Conservation (phyloP, 2,329 filamentous ascomycete species). For the Stenocarpella maydis region DNA sequence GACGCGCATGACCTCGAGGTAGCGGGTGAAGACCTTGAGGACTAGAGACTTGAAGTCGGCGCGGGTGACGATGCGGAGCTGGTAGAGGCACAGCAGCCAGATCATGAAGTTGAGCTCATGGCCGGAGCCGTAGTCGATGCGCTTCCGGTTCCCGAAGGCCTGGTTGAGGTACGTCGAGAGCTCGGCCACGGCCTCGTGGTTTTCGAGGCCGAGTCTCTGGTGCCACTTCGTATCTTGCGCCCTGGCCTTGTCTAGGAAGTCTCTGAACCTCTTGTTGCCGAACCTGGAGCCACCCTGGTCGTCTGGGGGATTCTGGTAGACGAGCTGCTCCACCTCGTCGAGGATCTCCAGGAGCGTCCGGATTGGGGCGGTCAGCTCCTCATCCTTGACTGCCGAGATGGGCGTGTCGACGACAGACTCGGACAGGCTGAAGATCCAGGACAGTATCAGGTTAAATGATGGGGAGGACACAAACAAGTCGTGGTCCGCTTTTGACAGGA, state of each 20-base stretch:
- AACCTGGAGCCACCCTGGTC: slow-evolving; percentile 91
- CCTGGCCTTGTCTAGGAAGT: slow-evolving; percentile 76
- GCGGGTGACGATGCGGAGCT: slow-evolving; percentile 70
- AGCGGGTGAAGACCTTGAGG: slow-evolving; percentile 81
- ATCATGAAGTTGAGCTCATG: slow-evolving; percentile 98
- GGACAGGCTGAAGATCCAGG: slow-evolving; percentile 87
- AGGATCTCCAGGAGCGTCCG: slow-evolving; percentile 74
- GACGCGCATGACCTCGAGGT: slow-evolving; percentile 85
- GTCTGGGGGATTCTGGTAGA: slow-evolving; percentile 77
- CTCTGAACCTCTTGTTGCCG: slow-evolving; percentile 90
- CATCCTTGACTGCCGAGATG: slow-evolving; percentile 67
- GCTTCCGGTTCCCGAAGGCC: slow-evolving; percentile 83
- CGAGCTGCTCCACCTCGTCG: slow-evolving; percentile 70
- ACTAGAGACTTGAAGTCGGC: slow-evolving; percentile 78
- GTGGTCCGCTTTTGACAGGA: slow-evolving; percentile 83
- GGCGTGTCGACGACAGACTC: slow-evolving; percentile 79
- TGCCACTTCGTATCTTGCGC: slow-evolving; percentile 70
- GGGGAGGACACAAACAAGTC: slow-evolving; percentile 80
- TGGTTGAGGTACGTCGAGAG: slow-evolving; percentile 81
- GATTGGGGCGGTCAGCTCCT: slow-evolving; percentile 66
- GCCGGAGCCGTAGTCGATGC: slow-evolving; percentile 96
- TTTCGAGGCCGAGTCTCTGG: slow-evolving; percentile 60
- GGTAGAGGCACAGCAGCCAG: slow-evolving; percentile 94
- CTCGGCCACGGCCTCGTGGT: slow-evolving; percentile 69
- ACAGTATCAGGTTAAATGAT: slow-evolving; percentile 77